These are phyloP conservation scores for Microbotryum lychnidis-dioicae DNA, from an alignment of 1,284 basidiomycete genomes.

Conservation along the genomic window DNA sequence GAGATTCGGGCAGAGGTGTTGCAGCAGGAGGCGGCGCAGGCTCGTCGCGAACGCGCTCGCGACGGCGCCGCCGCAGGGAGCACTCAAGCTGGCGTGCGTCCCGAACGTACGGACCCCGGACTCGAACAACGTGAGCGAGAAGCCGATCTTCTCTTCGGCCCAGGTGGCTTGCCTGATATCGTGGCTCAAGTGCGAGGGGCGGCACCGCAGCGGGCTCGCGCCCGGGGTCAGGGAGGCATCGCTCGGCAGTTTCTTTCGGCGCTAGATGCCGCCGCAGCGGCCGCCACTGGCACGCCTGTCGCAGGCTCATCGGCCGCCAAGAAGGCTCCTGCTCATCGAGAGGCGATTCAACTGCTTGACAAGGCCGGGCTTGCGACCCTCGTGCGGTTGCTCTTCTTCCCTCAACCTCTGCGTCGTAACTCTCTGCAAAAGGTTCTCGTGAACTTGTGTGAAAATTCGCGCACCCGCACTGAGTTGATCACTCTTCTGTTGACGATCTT, in stretches of 20 bases:
- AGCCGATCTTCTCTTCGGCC: no score
- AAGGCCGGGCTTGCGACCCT: slow-evolving; percentile 82
- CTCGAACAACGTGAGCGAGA: no score
- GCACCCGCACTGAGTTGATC: slow-evolving; percentile 84
- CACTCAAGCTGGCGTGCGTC: no score
- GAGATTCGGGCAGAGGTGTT: slow-evolving; percentile 95
- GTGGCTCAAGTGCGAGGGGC: no score
- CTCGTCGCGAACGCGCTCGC: slow-evolving; percentile 39
- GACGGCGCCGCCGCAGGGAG: no score
- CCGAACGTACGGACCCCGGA: no score
- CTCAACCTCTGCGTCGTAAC: slow-evolving; percentile 77
- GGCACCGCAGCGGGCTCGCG: slow-evolving; percentile 22
- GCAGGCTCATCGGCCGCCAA: slow-evolving; percentile 3
- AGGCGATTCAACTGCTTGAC: slow-evolving; percentile 90
- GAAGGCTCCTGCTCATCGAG: slow-evolving; percentile 39
- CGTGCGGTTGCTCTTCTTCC: slow-evolving; percentile 91
- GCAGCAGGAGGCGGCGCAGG: slow-evolving; percentile 83
- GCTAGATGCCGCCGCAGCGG: not conserved
- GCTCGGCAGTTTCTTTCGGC: not conserved
- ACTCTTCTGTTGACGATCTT: slow-evolving; percentile 84
- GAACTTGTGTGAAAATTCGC: slow-evolving; percentile 90
- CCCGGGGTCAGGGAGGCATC: not conserved
- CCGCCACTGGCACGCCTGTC: not conserved
- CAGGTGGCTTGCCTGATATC: no score
- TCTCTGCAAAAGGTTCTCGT: slow-evolving; percentile 82